A percentile compares a stretch with the other conserved stretches of the same genome.
Conservation (phyloP, 75 land plant genomes). For the Pinus albicaulis region DNA sequence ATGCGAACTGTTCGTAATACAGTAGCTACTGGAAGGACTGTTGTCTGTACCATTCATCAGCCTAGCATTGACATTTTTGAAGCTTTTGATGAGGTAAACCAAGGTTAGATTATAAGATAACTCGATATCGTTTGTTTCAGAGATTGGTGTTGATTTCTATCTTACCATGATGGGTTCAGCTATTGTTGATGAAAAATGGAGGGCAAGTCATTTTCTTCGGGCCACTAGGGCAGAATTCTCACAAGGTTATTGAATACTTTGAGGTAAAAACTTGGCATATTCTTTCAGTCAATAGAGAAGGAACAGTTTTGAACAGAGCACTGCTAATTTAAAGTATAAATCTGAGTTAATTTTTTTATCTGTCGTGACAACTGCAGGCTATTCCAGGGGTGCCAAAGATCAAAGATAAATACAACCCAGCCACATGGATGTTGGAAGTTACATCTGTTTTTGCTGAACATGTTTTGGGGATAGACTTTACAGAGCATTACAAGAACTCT, state of each 20-base stretch:
- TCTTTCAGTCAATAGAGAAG: background rate
- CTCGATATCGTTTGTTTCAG: too few species aligned
- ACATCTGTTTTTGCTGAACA: too few species aligned
- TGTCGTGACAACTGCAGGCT: too few species aligned
- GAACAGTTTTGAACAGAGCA: background rate
- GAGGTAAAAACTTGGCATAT: constrained; percentile 42
- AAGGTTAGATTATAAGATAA: background rate
- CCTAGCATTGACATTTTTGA: constrained; percentile 73
- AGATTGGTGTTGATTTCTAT: background rate
- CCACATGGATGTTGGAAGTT: too few species aligned
- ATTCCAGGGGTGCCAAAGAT: too few species aligned
- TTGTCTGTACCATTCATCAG: constrained; percentile 83
- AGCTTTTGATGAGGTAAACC: constrained; percentile 71
- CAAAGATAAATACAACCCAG: too few species aligned
- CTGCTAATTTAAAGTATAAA: background rate
- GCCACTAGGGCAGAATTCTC: constrained; percentile 64
- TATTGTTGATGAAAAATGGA: constrained; percentile 74
- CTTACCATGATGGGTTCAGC: constrained; percentile 18
- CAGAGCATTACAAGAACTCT: too few species aligned
- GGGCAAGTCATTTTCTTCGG: constrained; percentile 78
- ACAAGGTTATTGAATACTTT: constrained; percentile 67
- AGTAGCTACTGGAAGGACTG: constrained; percentile 69
- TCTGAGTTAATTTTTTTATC: background rate
- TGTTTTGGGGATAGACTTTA: too few species aligned
- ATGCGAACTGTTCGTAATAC: constrained; percentile 75